phyloP scores from a whole-genome alignment of 2,329 filamentous ascomycete genomes.

The Alternaria sp. region DNA sequence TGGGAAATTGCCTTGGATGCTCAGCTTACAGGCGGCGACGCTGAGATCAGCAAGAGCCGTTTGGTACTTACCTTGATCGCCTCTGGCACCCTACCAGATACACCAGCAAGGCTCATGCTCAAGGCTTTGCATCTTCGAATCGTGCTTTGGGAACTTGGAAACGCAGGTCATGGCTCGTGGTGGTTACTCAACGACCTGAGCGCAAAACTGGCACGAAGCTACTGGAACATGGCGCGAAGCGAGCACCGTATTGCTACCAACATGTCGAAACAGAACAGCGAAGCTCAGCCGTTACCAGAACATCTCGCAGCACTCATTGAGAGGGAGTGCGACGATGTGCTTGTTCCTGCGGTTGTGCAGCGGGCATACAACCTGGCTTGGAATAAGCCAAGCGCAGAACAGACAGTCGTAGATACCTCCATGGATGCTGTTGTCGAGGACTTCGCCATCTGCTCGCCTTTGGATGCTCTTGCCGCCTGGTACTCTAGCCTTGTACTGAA shows the following conservation, averaged over 20 bases:
- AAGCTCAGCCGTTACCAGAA: constrained; percentile 74
- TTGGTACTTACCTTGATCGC: constrained; percentile 87
- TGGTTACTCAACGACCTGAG: constrained; percentile 74
- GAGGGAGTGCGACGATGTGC: constrained; percentile 81
- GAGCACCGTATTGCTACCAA: constrained; percentile 61
- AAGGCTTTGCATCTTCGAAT: constrained; percentile 93
- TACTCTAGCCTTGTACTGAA: constrained; percentile 81
- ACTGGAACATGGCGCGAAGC: constrained; percentile 83
- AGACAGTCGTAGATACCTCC: constrained; percentile 71
- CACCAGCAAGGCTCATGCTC: constrained; percentile 84
- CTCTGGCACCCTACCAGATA: constrained; percentile 85
- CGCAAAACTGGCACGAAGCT: constrained; percentile 74
- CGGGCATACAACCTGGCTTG: constrained; percentile 90
- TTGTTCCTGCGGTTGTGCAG: constrained; percentile 80
- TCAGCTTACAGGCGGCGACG: constrained; percentile 88
- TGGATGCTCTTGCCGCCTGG: constrained; percentile 93
- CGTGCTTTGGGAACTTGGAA: constrained; percentile 80
- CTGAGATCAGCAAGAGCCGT: constrained; percentile 87
- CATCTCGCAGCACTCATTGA: constrained; percentile 80
- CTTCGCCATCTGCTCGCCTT: constrained; percentile 80
- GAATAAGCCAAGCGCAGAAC: constrained; percentile 78
- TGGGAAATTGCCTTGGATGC: constrained; percentile 95
- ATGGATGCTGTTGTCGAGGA: constrained; percentile 89
- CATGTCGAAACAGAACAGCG: constrained; percentile 52
- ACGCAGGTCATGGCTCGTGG: constrained; percentile 70